Evolutionary conservation across 2,329 filamentous ascomycete species (phyloP).

Genomic region (Neonectria coccinea): DNA sequence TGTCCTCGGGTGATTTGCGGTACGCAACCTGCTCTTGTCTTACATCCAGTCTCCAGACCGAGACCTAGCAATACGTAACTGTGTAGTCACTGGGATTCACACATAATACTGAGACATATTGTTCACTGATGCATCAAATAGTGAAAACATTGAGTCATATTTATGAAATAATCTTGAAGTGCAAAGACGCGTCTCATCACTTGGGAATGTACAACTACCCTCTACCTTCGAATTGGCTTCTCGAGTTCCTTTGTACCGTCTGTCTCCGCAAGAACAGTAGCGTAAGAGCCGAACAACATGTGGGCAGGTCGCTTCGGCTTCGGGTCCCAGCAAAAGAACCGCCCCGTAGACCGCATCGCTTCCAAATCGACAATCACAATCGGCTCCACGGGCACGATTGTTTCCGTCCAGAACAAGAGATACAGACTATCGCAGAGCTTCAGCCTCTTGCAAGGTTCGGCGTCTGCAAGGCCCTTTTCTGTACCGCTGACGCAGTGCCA

Average conservation of each 20-base stretch:
- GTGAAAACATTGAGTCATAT: no score
- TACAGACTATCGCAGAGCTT: slow-evolving; percentile 28
- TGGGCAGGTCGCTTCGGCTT: slow-evolving; percentile 30
- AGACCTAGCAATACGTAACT: no score
- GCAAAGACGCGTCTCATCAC: no score
- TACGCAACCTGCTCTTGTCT: no score
- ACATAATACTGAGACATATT: no score
- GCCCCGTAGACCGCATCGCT: slow-evolving; percentile 29
- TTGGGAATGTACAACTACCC: no score
- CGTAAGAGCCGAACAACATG: slow-evolving; percentile 29
- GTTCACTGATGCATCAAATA: no score
- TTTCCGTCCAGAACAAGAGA: slow-evolving; percentile 35
- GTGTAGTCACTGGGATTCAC: no score
- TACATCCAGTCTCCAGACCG: no score
- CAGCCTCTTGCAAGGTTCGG: slow-evolving; percentile 29
- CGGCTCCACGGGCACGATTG: slow-evolving; percentile 31
- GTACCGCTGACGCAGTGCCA: slow-evolving; percentile 34
- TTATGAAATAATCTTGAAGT: no score
- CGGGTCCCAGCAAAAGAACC: slow-evolving; percentile 35
- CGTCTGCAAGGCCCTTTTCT: slow-evolving; percentile 30
- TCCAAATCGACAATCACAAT: slow-evolving; percentile 29
- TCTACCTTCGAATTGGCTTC: neutral
- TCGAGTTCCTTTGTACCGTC: neutral
- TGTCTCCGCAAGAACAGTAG: slow-evolving; percentile 23
- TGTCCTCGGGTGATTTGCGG: no score